Evolutionary conservation across 331 rosid species (phyloP), one percentile per base, ranked within the genome.

Genomic region (Rosa hybrid): DNA sequence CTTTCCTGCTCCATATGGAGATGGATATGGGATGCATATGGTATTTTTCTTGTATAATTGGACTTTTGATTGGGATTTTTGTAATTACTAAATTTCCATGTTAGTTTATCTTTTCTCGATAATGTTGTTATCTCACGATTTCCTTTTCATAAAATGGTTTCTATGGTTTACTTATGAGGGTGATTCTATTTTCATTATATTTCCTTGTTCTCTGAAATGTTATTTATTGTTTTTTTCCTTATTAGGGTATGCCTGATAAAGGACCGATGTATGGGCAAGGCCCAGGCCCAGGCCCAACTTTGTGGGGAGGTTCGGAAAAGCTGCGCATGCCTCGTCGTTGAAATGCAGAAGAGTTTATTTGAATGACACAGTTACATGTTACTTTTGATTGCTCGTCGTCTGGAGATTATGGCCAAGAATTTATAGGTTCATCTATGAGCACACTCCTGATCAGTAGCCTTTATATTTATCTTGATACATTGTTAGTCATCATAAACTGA

Each of bases 291-390:
- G 88, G 91, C 67, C 78, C 97, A 79, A 72, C 90, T 80, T 88
- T 90, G 27, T 82, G 97, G 88, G 92, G 95, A 82, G 91, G 84
- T 64, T 87, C 83, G 4, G 96, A 91, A 85, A 94, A 91, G 81
- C 81, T 92, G 69, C 96, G 93, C 81, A 75, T 73, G 83, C 83
- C 80, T 75, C 96, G 94, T 70, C 97, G 90, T 74, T 94, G 89
- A 90, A 73, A 73, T 60, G 48, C 41, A 48, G 86, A 80, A 76
- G 83, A 75, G 78, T 81, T 83, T 72, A 71, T 79, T 77, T 69
- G 60, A 68, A 73, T 80, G 84, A 81, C 82, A 50, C 67, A 78
- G 82, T 78, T 21, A 49, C 75, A 48, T 69, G 63, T 81, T 30
- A 51, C 71, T 63, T 51, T 64, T 70, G 75, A 86, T 65, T 83